Conservation (phyloP, 1,284 basidiomycete genomes). For the Trametes pubescens region DNA sequence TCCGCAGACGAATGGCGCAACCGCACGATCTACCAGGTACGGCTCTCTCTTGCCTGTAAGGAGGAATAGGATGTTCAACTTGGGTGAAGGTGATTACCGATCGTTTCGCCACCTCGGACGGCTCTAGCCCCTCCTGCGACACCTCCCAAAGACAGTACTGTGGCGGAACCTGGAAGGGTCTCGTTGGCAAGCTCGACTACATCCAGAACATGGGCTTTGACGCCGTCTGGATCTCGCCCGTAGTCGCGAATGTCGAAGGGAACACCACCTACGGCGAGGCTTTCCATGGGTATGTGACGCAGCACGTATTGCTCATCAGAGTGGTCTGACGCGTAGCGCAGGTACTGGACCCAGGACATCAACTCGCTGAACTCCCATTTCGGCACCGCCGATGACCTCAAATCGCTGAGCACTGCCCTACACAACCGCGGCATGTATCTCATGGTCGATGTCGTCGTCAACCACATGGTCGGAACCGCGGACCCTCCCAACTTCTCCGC, state of each 20-base stretch:
- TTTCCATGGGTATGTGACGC: slow-evolving; percentile 58
- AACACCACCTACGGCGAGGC: slow-evolving; percentile 70
- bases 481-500: slow-evolving; percentile 62
- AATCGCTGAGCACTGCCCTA: slow-evolving; percentile 66
- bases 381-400: slow-evolving; percentile 74
- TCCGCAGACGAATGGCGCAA: slow-evolving; percentile 37
- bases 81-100: slow-evolving; percentile 68
- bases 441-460: slow-evolving; percentile 84
- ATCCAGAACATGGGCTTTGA: slow-evolving; percentile 82
- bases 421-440: slow-evolving; percentile 78
- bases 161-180: slow-evolving; percentile 81
- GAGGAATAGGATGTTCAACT: not conserved
- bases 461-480: slow-evolving; percentile 73
- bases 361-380: slow-evolving; percentile 73
- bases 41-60: not conserved
- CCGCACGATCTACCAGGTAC: slow-evolving; percentile 36
- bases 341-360: slow-evolving; percentile 73
- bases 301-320: not conserved
- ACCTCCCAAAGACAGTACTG: slow-evolving; percentile 65
- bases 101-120: slow-evolving; percentile 68
- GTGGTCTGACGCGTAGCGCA: not conserved
- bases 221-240: slow-evolving; percentile 75
- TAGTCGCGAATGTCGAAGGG: slow-evolving; percentile 75
- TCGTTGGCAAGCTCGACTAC: slow-evolving; percentile 79
- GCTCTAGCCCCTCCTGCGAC: slow-evolving; percentile 62